A percentile compares a stretch with the other conserved stretches of the same genome.
These are phyloP conservation scores for Phytophthora lateralis DNA, from an alignment of 352 stramenopile species.

Conservation along the genomic window DNA sequence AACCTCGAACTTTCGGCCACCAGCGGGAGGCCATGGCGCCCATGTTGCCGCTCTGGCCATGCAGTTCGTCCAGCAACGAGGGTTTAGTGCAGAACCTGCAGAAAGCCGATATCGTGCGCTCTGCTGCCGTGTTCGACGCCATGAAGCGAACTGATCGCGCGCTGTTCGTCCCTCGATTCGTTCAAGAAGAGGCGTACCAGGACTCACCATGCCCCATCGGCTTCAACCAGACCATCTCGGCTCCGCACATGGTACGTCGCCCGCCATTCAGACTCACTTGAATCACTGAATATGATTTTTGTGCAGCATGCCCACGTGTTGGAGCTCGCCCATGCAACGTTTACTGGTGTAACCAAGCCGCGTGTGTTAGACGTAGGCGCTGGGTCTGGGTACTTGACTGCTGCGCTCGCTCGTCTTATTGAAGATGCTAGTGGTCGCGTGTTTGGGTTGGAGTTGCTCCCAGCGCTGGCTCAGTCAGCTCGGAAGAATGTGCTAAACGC, in stretches of 20 bases:
- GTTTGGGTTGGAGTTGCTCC: slow-evolving; percentile 90
- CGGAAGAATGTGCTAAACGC: slow-evolving; percentile 76
- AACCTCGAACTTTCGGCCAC: neutral
- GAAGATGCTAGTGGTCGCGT: slow-evolving; percentile 55
- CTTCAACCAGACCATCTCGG: slow-evolving; percentile 87
- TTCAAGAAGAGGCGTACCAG: slow-evolving; percentile 49
- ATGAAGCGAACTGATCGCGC: slow-evolving; percentile 76
- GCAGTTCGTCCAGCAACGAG: slow-evolving; percentile 50
- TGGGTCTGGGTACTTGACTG: slow-evolving; percentile 94
- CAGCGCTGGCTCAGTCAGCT: slow-evolving; percentile 82
- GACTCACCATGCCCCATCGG: slow-evolving; percentile 84
- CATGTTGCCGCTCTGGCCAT: slow-evolving; percentile 39
- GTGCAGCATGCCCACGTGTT: slow-evolving; percentile 67
- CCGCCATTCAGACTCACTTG: neutral
- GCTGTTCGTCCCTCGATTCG: slow-evolving; percentile 57
- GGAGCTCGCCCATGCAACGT: slow-evolving; percentile 51
- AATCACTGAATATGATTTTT: neutral
- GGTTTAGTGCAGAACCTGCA: slow-evolving; percentile 62
- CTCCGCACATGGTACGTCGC: slow-evolving; percentile 74
- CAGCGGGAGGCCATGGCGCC: slow-evolving; percentile 15
- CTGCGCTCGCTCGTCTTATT: slow-evolving; percentile 88
- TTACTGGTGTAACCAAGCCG: slow-evolving; percentile 47
- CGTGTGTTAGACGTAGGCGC: slow-evolving; percentile 94
- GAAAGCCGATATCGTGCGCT: slow-evolving; percentile 50
- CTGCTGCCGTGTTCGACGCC: slow-evolving; percentile 47